Evolutionary conservation across 176 grass and related monocot genomes (phyloP).

Genomic region (Lolium multiflorum): DNA sequence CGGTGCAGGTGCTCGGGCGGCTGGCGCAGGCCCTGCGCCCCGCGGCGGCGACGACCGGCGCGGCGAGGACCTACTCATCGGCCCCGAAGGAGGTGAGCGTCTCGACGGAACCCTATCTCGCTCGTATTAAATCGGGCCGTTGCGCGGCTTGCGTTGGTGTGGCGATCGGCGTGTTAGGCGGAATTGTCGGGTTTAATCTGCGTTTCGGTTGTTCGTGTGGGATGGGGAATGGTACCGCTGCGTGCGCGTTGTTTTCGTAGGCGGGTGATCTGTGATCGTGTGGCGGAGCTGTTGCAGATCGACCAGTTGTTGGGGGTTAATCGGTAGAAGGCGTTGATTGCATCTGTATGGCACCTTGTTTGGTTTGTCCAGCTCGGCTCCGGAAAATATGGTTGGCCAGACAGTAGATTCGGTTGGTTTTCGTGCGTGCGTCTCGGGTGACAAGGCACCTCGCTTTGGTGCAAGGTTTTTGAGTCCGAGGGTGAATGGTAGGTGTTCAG

Average conservation of each 20-base stretch:
- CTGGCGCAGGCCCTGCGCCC: constrained; percentile 57
- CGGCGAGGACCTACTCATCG: constrained; percentile 62
- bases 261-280: neutral
- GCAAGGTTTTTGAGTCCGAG: neutral
- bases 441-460: neutral
- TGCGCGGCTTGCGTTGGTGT: neutral
- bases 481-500: constrained; percentile 8
- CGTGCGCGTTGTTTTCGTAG: neutral
- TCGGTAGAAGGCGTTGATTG: neutral
- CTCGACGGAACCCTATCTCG: too few species aligned
- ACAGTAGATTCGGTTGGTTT: neutral
- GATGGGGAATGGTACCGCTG: neutral
- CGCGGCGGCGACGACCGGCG: constrained; percentile 30
- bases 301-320: neutral
- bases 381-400: neutral
- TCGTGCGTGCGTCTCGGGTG: neutral
- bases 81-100: constrained; percentile 86
- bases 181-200: neutral
- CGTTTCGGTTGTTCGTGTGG: neutral
- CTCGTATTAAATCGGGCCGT: neutral
- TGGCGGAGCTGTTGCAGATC: neutral
- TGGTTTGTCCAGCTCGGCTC: neutral
- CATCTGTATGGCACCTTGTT: neutral
- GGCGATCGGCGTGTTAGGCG: neutral
- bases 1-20: constrained; percentile 66